These are phyloP conservation scores for Metschnikowia koreensis DNA, from an alignment of 805 yeast genomes.

Conservation along the genomic window DNA sequence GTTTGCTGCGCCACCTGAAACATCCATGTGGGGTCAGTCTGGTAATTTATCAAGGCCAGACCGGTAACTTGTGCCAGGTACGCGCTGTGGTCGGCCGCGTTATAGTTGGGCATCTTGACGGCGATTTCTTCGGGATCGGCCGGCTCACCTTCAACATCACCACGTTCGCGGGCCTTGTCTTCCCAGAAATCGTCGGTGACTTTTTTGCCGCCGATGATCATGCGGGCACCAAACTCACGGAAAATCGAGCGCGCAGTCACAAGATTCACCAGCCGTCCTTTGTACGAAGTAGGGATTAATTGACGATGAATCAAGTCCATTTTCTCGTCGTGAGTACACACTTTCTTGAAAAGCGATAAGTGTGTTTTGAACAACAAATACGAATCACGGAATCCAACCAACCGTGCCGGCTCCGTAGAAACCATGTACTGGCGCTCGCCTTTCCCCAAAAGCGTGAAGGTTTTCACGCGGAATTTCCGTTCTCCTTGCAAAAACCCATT, in stretches of 20 bases:
- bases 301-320: constrained; percentile 77
- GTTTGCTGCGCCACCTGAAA: constrained; percentile 80
- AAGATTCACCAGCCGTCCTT: constrained; percentile 83
- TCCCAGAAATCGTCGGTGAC: constrained; percentile 90
- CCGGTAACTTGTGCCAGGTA: constrained; percentile 37
- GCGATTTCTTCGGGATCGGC: constrained; percentile 53
- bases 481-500: constrained; percentile 70
- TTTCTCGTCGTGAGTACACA: constrained; percentile 74
- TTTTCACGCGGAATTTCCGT: constrained; percentile 68
- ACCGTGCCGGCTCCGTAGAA: constrained; percentile 93
- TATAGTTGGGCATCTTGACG: constrained; percentile 12
- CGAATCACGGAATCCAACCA: constrained; percentile 91
- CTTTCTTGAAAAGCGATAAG: constrained; percentile 67
- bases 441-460: constrained; percentile 60
- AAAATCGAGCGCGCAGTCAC: constrained; percentile 88
- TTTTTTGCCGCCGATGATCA: constrained; percentile 75
- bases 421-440: constrained; percentile 83
- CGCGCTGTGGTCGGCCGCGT: constrained; percentile 17
- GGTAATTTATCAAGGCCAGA: constrained; percentile 41
- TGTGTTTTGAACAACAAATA: constrained; percentile 87
- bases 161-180: constrained; percentile 52
- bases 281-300: constrained; percentile 83
- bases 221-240: constrained; percentile 87
- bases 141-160: constrained; percentile 66
- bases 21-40: constrained; percentile 76